Evolutionary conservation across 208 protist genomes (phyloP).

Genomic region (Trypanosomatidae sp.): DNA sequence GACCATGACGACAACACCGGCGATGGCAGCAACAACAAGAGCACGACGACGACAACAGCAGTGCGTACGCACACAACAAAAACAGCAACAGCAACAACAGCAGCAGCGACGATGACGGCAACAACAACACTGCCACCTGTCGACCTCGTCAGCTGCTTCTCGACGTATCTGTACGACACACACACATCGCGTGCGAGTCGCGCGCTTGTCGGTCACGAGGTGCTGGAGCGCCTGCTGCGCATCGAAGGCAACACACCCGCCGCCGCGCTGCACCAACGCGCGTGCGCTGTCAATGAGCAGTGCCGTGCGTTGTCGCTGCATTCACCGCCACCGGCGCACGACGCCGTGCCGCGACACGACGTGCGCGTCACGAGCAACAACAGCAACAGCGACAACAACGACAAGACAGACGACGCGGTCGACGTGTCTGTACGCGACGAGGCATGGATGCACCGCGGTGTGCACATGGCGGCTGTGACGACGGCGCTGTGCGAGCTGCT

Average conservation of each 20-base stretch:
- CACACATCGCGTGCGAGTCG: slow-evolving; percentile 2
- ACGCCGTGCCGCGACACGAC: background rate
- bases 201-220: slow-evolving; percentile 19
- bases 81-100: too few relatives aligned
- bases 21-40: background rate
- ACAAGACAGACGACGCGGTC: too few relatives aligned
- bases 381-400: too few relatives aligned
- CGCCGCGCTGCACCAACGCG: slow-evolving; percentile 8
- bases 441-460: slow-evolving; percentile 25
- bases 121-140: slow-evolving; percentile 11
- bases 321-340: background rate
- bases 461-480: slow-evolving; percentile 22
- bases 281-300: too few relatives aligned
- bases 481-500: slow-evolving; percentile 28
- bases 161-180: slow-evolving; percentile 12
- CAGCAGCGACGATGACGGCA: too few relatives aligned
- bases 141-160: slow-evolving; percentile 29
- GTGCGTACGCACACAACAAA: too few relatives aligned
- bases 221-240: slow-evolving; percentile 32
- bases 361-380: too few relatives aligned
- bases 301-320: background rate
- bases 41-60: background rate
- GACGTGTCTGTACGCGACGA: background rate
- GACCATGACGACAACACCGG: background rate
- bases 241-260: slow-evolving; percentile 34